Conservation (phyloP, 352 stramenopile genomes). For the Aphanomyces stellatus region DNA sequence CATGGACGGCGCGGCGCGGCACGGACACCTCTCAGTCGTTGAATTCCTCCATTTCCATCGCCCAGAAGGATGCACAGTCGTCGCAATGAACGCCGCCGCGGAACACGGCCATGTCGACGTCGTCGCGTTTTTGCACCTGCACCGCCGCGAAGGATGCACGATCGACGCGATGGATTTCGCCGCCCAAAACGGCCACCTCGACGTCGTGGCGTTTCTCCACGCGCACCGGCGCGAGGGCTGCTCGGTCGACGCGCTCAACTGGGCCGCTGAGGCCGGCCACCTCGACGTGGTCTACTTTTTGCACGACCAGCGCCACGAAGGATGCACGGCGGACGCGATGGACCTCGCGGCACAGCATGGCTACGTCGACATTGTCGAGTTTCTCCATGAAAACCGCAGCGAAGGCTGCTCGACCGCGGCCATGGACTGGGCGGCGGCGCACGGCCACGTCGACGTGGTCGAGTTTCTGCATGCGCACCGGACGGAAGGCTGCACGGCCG, state of each 20-base stretch:
- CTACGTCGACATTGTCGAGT: conserved; percentile 16
- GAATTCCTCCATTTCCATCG: conserved; percentile 29
- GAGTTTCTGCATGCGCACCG: not conserved
- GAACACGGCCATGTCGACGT: conserved; percentile 28
- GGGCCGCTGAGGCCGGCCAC: conserved; percentile 26
- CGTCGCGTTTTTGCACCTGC: conserved; percentile 27
- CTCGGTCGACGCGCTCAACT: conserved; percentile 32
- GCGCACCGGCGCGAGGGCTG: conserved; percentile 33
- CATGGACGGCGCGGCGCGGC: conserved; percentile 10
- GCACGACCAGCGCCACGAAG: conserved; percentile 26
- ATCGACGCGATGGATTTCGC: conserved; percentile 18
- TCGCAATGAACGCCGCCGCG: conserved; percentile 31
- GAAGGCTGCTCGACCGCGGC: conserved; percentile 16
- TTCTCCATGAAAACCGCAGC: conserved; percentile 18
- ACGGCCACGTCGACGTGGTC: conserved; percentile 9
- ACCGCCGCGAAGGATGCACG: conserved; percentile 35
- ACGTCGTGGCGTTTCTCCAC: conserved; percentile 58
- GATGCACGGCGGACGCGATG: conserved; percentile 22
- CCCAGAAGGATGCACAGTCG: conserved; percentile 25
- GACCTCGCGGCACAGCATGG: not conserved
- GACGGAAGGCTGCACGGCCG: conserved; percentile 1
- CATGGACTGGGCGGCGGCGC: conserved; percentile 9
- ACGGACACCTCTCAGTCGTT: conserved; percentile 28
- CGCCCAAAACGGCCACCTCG: conserved; percentile 3
- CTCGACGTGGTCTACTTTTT: conserved; percentile 30